These are phyloP conservation scores for Aspergillus alliaceus DNA, from an alignment of 2,329 filamentous ascomycete species.

Conservation along the genomic window DNA sequence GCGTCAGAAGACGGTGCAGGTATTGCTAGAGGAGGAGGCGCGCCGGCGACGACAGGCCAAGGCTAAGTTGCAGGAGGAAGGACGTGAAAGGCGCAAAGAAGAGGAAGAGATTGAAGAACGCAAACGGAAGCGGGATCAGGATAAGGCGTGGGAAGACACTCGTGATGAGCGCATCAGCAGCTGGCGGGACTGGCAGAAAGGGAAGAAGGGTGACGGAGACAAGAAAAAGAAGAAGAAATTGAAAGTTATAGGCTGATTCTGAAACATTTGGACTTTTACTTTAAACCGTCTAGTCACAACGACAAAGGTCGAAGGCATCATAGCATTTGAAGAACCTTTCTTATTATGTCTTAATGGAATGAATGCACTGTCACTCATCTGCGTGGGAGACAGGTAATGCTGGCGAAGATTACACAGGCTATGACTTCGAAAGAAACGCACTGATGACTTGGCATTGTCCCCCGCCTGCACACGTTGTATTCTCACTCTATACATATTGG, in stretches of 20 bases:
- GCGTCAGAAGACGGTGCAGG: constrained; percentile 85
- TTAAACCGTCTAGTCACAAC: neutral
- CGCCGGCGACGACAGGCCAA: constrained; percentile 81
- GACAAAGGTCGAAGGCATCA: neutral
- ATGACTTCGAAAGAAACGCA: neutral
- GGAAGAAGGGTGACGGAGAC: constrained; percentile 55
- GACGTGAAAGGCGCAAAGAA: constrained; percentile 78
- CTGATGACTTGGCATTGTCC: neutral
- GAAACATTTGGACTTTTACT: neutral
- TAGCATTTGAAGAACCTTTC: neutral
- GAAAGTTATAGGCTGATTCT: constrained; percentile 47
- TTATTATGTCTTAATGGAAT: neutral
- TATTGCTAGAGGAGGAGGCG: constrained; percentile 90
- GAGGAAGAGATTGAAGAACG: constrained; percentile 81
- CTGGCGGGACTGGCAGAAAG: constrained; percentile 89
- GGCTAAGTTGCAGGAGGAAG: constrained; percentile 95
- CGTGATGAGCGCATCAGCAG: constrained; percentile 87
- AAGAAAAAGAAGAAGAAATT: constrained; percentile 55
- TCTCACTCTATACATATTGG: neutral
- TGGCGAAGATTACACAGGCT: no score
- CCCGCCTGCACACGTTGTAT: neutral
- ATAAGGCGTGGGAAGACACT: constrained; percentile 92
- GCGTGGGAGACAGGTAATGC: neutral
- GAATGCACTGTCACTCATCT: neutral
- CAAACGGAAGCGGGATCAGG: constrained; percentile 86